Conservation (phyloP, 2,329 filamentous ascomycete genomes). For the Sporothrix humicola region DNA sequence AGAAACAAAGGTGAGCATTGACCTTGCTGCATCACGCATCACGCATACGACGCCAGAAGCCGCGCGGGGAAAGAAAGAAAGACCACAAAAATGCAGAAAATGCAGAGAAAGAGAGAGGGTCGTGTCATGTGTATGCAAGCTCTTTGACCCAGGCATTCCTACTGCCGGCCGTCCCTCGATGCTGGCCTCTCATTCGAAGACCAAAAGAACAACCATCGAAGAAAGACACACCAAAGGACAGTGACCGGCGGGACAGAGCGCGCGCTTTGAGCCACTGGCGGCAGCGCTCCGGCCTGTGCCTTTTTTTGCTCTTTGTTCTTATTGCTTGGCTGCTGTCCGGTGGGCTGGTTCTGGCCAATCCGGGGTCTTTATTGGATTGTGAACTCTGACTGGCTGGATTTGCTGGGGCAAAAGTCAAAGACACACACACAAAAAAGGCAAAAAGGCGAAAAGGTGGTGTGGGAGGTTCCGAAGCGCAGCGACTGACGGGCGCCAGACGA, state of each 20-base stretch:
- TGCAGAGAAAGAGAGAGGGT: background rate
- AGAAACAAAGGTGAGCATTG: background rate
- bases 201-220: conserved; percentile 6
- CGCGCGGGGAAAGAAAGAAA: background rate
- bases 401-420: too few species aligned
- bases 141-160: conserved; percentile 29
- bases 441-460: conserved; percentile 24
- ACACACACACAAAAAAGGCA: too few species aligned
- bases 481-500: background rate
- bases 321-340: conserved; percentile 3
- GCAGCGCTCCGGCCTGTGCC: conserved; percentile 15
- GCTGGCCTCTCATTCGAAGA: conserved; percentile 14
- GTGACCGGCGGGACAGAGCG: conserved; percentile 6
- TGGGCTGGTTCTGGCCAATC: conserved; percentile 18
- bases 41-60: background rate
- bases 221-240: background rate
- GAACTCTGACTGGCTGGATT: conserved; percentile 28
- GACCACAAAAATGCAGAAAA: background rate
- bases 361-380: background rate
- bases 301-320: too few species aligned
- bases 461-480: conserved; percentile 19
- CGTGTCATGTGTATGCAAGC: conserved; percentile 24
- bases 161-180: background rate
- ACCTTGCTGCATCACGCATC: conserved; percentile 10
- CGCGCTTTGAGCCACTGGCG: conserved; percentile 32